These are phyloP conservation scores for Apiotrichum laibachii DNA, from an alignment of 1,284 basidiomycete species.

Conservation along the genomic window DNA sequence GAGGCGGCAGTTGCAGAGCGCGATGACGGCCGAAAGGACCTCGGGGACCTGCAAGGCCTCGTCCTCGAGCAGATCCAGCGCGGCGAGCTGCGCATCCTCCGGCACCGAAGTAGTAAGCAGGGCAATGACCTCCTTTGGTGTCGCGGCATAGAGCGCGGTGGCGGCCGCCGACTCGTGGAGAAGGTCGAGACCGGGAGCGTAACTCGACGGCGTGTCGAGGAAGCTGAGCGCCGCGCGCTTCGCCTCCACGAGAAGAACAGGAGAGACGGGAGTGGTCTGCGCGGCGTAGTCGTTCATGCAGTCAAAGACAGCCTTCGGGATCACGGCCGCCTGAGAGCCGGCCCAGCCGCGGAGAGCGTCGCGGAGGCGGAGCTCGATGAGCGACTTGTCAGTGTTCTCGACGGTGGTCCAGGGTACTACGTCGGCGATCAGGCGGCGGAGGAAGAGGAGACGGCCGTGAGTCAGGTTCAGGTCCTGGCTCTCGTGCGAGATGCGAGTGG, in stretches of 20 bases:
- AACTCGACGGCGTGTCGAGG: constrained; percentile 7
- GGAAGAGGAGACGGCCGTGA: constrained; percentile 38
- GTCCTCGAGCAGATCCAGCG: constrained; percentile 4
- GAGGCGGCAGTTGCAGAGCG: background rate
- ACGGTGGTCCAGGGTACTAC: constrained; percentile 30
- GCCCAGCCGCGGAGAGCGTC: constrained; percentile 8
- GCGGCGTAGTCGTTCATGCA: constrained; percentile 22
- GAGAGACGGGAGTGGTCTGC: background rate
- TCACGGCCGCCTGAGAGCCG: constrained; percentile 9
- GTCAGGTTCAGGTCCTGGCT: constrained; percentile 26
- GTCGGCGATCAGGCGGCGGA: constrained; percentile 31
- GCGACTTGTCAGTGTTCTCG: background rate
- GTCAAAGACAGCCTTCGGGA: constrained; percentile 19
- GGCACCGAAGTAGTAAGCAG: constrained; percentile 8
- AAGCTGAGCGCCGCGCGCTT: constrained; percentile 1
- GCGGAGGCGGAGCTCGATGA: constrained; percentile 18
- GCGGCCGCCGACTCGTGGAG: constrained; percentile 15
- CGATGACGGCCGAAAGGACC: constrained; percentile 1
- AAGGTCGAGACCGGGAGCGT: constrained; percentile 14
- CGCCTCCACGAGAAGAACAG: background rate
- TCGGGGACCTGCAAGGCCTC: background rate
- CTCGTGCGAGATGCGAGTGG: constrained; percentile 10
- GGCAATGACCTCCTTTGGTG: constrained; percentile 1
- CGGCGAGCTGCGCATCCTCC: constrained; percentile 18
- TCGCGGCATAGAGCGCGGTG: background rate